These are phyloP conservation scores for Posidonia oceanica DNA, from an alignment of 116 monocot genomes.

Conservation along the genomic window DNA sequence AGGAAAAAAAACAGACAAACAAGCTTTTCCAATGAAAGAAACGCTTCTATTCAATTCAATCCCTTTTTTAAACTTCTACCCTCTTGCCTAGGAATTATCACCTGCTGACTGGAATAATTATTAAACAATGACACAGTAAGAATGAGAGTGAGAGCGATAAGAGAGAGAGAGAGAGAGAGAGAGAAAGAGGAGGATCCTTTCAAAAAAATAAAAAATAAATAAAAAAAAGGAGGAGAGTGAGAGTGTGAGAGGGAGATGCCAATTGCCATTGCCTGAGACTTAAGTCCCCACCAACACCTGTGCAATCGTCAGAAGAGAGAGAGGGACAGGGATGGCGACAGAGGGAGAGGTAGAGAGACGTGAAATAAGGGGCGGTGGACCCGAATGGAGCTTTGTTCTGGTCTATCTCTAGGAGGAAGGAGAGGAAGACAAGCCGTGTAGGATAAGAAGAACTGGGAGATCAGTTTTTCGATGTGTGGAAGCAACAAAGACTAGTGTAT, in stretches of 20 bases:
- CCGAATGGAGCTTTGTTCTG: neutral
- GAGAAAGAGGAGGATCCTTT: neutral
- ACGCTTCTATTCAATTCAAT: neutral
- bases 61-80: neutral
- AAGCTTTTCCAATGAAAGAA: conserved; percentile 1
- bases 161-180: neutral
- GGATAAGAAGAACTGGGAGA: conserved; percentile 9
- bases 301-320: conserved; percentile 15
- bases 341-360: neutral
- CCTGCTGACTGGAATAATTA: neutral
- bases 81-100: conserved; percentile 6
- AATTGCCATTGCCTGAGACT: neutral
- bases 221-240: neutral
- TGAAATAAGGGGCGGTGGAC: conserved; percentile 1
- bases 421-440: conserved; percentile 11
- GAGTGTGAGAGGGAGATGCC: conserved; percentile 8
- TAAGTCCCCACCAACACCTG: conserved; percentile 6
- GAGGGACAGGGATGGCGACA: neutral
- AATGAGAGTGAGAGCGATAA: neutral
- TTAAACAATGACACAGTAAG: neutral
- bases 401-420: conserved; percentile 6
- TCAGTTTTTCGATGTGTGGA: neutral
- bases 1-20: neutral
- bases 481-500: neutral
- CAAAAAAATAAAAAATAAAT: neutral